Evolutionary conservation across 345 rosid genomes (phyloP).

Genomic region (Limnanthes douglasii): DNA sequence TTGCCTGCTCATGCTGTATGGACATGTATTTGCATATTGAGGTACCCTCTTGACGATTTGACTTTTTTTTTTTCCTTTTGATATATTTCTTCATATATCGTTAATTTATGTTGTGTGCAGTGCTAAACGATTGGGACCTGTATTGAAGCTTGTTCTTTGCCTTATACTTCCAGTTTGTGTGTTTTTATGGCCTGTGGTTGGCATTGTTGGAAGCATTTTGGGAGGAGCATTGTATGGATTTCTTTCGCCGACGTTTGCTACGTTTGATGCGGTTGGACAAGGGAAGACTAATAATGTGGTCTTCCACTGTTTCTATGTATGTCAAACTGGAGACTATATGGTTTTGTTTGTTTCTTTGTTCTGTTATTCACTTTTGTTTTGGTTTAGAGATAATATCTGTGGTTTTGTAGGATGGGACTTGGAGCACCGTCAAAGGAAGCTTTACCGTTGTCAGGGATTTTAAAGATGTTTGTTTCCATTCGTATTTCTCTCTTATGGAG

Average conservation of each 20-base stretch:
- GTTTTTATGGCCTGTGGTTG: slow-evolving; percentile 40
- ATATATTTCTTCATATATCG: slow-evolving; percentile 8
- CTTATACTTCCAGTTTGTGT: slow-evolving; percentile 35
- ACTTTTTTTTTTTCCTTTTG: slow-evolving; percentile 1
- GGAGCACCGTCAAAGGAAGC: slow-evolving; percentile 47
- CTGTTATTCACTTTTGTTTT: no score
- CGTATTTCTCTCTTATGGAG: slow-evolving; percentile 62
- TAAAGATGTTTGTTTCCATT: slow-evolving; percentile 55
- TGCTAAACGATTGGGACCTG: slow-evolving; percentile 58
- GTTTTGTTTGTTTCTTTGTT: no score
- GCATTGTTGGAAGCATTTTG: slow-evolving; percentile 47
- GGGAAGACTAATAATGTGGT: slow-evolving; percentile 46
- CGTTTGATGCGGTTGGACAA: slow-evolving; percentile 88
- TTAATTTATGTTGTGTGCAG: slow-evolving; percentile 27
- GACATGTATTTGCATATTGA: slow-evolving; percentile 56
- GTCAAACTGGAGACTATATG: no score
- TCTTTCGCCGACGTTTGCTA: slow-evolving; percentile 81
- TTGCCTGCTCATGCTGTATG: slow-evolving; percentile 43
- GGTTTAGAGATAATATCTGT: no score
- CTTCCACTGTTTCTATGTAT: slow-evolving; percentile 70
- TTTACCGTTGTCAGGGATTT: slow-evolving; percentile 63
- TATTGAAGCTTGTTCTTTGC: slow-evolving; percentile 65
- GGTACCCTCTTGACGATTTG: slow-evolving; percentile 29
- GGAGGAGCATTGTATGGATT: slow-evolving; percentile 66
- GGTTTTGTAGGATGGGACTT: slow-evolving; percentile 68